phyloP scores from a whole-genome alignment of 768 basidiomycete genomes.

The Cystobasidium tubakii region DNA sequence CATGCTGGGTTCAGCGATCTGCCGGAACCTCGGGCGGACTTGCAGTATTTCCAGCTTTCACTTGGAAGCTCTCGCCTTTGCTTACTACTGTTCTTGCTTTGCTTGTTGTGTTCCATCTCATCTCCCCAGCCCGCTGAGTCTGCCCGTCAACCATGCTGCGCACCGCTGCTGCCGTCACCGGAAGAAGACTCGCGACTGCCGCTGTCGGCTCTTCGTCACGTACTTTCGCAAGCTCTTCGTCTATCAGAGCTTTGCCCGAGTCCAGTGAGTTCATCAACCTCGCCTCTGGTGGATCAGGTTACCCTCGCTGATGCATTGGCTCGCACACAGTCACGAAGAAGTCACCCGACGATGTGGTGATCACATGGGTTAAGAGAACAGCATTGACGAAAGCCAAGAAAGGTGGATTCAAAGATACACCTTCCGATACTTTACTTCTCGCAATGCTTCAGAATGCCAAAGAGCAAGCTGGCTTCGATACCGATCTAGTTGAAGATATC shows the following conservation, averaged over 20 bases:
- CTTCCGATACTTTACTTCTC: constrained; percentile 31
- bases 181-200: constrained; percentile 11
- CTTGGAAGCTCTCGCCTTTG: not conserved
- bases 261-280: not conserved
- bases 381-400: constrained; percentile 39
- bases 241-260: constrained; percentile 19
- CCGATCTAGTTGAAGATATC: constrained; percentile 38
- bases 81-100: not conserved
- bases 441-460: constrained; percentile 25
- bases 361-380: constrained; percentile 38
- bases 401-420: constrained; percentile 40
- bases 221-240: constrained; percentile 4
- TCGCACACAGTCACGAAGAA: constrained; percentile 27
- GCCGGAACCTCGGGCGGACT: not conserved
- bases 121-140: not conserved
- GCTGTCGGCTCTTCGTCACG: constrained; percentile 7
- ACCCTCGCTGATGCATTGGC: not conserved
- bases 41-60: not conserved
- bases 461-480: constrained; percentile 36
- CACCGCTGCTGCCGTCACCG: not conserved
- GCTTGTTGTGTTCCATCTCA: not conserved
- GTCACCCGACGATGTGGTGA: constrained; percentile 40
- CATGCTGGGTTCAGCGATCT: not conserved
- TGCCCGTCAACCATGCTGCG: not conserved
- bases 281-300: not conserved